Evolutionary conservation across 371 early-diverging fungal genomes (phyloP).

Genomic region (Lichtheimia hyalospora): DNA sequence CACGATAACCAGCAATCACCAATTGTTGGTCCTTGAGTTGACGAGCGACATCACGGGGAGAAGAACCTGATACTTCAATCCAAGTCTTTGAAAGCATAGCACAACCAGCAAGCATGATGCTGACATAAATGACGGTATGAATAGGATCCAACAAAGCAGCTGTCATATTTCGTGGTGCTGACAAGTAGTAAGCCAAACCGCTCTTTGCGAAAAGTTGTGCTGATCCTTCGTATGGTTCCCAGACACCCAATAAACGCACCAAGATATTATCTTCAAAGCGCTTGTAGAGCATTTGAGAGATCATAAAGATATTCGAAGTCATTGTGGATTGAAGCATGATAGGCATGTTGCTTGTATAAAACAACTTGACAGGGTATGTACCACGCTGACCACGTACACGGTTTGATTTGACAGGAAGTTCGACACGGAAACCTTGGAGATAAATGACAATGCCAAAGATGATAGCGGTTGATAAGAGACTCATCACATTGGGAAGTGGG

Average conservation of each 20-base stretch:
- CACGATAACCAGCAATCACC: slow-evolving; percentile 97
- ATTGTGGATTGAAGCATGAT: slow-evolving; percentile 99
- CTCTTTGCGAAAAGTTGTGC: slow-evolving; percentile 88
- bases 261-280: slow-evolving; percentile 95
- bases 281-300: slow-evolving; percentile 96
- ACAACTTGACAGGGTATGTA: slow-evolving; percentile 98
- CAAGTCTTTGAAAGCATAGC: slow-evolving; percentile 98
- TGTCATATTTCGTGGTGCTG: slow-evolving; percentile 89
- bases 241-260: slow-evolving; percentile 95
- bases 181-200: slow-evolving; percentile 98
- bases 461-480: slow-evolving; percentile 86
- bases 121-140: slow-evolving; percentile 92
- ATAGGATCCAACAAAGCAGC: slow-evolving; percentile 91
- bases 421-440: slow-evolving; percentile 99
- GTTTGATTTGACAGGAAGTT: slow-evolving; percentile 98
- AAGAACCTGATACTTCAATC: slow-evolving; percentile 98
- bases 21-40: slow-evolving; percentile 98
- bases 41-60: slow-evolving; percentile 96
- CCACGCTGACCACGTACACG: slow-evolving; percentile 96
- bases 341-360: slow-evolving; percentile 99
- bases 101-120: slow-evolving; percentile 92
- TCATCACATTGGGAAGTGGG: slow-evolving; percentile 96
- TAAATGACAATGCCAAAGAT: slow-evolving; percentile 98
- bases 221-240: slow-evolving; percentile 92
- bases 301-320: slow-evolving; percentile 93